Evolutionary conservation across 768 basidiomycete genomes (phyloP).

Genomic region (Tricholoma matsutake): DNA sequence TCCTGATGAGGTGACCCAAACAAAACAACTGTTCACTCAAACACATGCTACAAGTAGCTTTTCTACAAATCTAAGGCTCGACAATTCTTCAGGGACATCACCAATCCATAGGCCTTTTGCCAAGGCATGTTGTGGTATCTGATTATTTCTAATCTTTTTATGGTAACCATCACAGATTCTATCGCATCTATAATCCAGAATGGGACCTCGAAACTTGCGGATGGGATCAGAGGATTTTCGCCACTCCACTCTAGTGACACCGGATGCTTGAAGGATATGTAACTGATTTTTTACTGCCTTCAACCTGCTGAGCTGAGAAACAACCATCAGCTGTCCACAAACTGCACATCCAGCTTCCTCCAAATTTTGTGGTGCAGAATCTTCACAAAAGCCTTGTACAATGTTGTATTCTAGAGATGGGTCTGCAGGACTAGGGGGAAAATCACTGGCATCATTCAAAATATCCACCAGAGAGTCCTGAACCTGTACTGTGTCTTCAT

Average conservation of each 20-base stretch:
- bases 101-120: constrained; percentile 38
- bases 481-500: not conserved
- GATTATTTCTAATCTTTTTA: constrained; percentile 3
- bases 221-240: not conserved
- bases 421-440: not conserved
- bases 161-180: constrained; percentile 16
- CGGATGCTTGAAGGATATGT: constrained; percentile 2
- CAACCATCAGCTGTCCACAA: constrained; percentile 18
- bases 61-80: constrained; percentile 18
- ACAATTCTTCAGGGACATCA: constrained; percentile 27
- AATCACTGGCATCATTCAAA: not conserved
- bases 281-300: constrained; percentile 3
- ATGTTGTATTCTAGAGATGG: not conserved
- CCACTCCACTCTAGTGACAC: constrained; percentile 6
- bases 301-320: not conserved
- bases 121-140: constrained; percentile 22
- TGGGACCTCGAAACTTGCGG: constrained; percentile 7
- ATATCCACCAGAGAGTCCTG: not conserved
- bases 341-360: constrained; percentile 31
- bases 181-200: constrained; percentile 11
- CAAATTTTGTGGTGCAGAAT: constrained; percentile 2
- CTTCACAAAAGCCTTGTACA: not conserved
- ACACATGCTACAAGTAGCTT: too few species aligned
- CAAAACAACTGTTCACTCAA: too few species aligned
- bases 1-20: too few species aligned